These are phyloP conservation scores for Pleurotus citrinopileatus DNA, from an alignment of 768 basidiomycete species.

Conservation along the genomic window DNA sequence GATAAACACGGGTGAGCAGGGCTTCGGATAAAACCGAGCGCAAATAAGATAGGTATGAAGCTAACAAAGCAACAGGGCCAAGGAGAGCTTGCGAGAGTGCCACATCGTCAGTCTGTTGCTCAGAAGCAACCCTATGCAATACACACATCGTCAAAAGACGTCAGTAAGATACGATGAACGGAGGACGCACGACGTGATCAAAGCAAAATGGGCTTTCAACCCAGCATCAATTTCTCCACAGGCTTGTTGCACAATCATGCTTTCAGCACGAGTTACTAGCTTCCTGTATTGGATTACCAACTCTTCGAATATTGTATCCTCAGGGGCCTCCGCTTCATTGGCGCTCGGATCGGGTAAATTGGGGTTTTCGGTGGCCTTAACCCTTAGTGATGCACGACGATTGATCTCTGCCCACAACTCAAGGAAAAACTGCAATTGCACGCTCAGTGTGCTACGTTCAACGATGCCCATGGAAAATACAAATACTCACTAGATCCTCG, in stretches of 20 bases:
- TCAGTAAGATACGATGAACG: background rate
- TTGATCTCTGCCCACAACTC: slow-evolving; percentile 86
- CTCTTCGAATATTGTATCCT: slow-evolving; percentile 78
- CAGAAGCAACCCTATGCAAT: slow-evolving; percentile 18
- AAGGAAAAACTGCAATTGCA: slow-evolving; percentile 77
- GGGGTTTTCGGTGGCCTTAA: slow-evolving; percentile 43
- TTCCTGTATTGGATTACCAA: slow-evolving; percentile 62
- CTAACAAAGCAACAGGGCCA: slow-evolving; percentile 73
- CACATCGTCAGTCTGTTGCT: slow-evolving; percentile 31
- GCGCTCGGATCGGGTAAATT: slow-evolving; percentile 47
- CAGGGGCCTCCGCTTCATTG: slow-evolving; percentile 31
- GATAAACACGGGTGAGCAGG: slow-evolving; percentile 63
- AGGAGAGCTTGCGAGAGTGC: slow-evolving; percentile 70
- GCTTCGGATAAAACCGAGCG: slow-evolving; percentile 58
- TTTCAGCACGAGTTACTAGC: slow-evolving; percentile 71
- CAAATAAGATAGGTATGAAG: slow-evolving; percentile 74
- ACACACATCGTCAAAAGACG: slow-evolving; percentile 1
- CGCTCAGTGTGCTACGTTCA: background rate
- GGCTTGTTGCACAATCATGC: slow-evolving; percentile 82
- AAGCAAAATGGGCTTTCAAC: slow-evolving; percentile 69
- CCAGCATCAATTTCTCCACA: slow-evolving; percentile 77
- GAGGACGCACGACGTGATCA: slow-evolving; percentile 40
- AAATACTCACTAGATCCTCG: slow-evolving; percentile 74
- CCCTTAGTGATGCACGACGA: slow-evolving; percentile 52
- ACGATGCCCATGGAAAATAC: slow-evolving; percentile 6